These are phyloP conservation scores for Scopulariopsis brevicaulis DNA, from an alignment of 2,329 filamentous ascomycete genomes.

Conservation along the genomic window DNA sequence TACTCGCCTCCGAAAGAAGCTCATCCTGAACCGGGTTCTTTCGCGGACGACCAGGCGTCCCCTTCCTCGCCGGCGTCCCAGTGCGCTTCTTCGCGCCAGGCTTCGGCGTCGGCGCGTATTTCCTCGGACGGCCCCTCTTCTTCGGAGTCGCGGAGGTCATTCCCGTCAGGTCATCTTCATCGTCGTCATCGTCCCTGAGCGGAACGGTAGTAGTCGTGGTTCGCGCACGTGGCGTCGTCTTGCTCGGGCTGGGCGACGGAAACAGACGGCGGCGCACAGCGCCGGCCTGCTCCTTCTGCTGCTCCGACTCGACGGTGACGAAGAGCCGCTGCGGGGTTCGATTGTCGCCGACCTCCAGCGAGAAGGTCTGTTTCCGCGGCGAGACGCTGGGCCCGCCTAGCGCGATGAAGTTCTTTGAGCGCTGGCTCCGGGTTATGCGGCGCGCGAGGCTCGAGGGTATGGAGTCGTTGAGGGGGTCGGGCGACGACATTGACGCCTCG, in stretches of 20 bases:
- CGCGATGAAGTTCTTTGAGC: conserved; percentile 24
- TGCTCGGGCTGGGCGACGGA: conserved; percentile 22
- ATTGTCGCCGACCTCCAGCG: conserved; percentile 41
- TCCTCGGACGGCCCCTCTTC: conserved; percentile 33
- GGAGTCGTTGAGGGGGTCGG: conserved; percentile 34
- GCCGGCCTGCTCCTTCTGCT: conserved; percentile 17
- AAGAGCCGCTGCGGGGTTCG: conserved; percentile 37
- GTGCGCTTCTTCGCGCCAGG: conserved; percentile 32
- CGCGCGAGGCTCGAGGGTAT: conserved; percentile 23
- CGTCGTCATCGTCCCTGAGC: conserved; percentile 19
- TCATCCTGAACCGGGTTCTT: not conserved
- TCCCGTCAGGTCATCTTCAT: conserved; percentile 24
- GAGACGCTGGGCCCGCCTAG: conserved; percentile 21
- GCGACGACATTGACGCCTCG: conserved; percentile 35
- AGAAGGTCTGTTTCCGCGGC: conserved; percentile 44
- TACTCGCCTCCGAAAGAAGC: not conserved
- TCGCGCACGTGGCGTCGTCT: conserved; percentile 22
- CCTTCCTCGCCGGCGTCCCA: conserved; percentile 26
- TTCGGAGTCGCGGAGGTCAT: conserved; percentile 23
- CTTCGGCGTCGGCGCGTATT: conserved; percentile 39
- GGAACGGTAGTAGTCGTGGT: conserved; percentile 40
- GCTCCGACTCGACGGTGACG: conserved; percentile 43
- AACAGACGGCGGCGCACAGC: conserved; percentile 29
- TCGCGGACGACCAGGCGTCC: not conserved
- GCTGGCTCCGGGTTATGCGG: conserved; percentile 32